phyloP scores from a whole-genome alignment of 164 flowering plant genomes.

The Nymphaea colorata region DNA sequence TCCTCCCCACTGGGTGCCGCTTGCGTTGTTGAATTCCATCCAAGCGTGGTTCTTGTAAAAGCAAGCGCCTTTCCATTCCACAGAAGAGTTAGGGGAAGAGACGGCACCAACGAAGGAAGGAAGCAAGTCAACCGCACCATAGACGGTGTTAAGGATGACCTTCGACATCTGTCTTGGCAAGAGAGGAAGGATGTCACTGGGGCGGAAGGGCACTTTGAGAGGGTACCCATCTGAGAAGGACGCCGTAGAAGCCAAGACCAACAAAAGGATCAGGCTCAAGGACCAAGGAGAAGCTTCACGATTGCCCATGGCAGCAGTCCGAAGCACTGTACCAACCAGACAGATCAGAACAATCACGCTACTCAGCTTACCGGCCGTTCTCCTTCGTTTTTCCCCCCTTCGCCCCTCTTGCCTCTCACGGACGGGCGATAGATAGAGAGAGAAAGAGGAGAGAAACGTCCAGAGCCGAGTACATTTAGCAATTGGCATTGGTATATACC shows the following conservation, averaged over 20 bases:
- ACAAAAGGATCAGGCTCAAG: neutral
- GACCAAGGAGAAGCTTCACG: neutral
- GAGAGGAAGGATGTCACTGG: constrained; percentile 57
- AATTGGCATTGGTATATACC: too few relatives aligned
- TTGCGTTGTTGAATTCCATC: constrained; percentile 79
- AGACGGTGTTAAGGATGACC: constrained; percentile 58
- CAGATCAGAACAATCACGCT: too few relatives aligned
- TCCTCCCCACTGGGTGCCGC: constrained; percentile 65
- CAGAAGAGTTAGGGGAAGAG: constrained; percentile 21
- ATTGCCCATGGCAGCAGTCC: too few relatives aligned
- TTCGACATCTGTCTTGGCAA: constrained; percentile 63
- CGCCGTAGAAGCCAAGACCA: constrained; percentile 1
- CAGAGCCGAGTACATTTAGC: too few relatives aligned
- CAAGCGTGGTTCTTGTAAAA: constrained; percentile 69
- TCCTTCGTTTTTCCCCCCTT: too few relatives aligned
- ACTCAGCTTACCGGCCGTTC: too few relatives aligned
- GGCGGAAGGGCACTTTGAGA: constrained; percentile 39
- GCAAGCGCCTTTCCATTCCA: constrained; percentile 91
- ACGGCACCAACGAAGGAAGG: constrained; percentile 81
- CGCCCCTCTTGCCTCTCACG: too few relatives aligned
- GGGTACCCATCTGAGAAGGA: constrained; percentile 7
- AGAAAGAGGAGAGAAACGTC: too few relatives aligned
- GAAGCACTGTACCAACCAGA: too few relatives aligned
- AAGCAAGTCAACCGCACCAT: constrained; percentile 48
- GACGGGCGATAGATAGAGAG: too few relatives aligned